A percentile compares a stretch with the other conserved stretches of the same genome.
Evolutionary conservation across 2,329 filamentous ascomycete genomes (phyloP).

Genomic region (Shiraia bambusicola): DNA sequence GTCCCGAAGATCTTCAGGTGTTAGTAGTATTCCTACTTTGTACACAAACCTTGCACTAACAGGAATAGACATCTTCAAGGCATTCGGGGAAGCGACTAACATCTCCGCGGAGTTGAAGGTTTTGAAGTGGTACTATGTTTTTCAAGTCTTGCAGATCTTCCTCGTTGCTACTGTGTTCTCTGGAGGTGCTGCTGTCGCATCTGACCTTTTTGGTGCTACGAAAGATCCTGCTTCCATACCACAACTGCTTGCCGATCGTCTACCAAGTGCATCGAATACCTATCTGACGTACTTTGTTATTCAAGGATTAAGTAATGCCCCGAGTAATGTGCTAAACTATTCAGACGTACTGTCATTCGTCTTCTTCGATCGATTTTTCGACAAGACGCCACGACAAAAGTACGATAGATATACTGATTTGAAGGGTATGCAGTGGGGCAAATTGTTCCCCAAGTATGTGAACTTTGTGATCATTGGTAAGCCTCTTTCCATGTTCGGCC

Average conservation of each 20-base stretch:
- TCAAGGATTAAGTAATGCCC: slow-evolving; percentile 79
- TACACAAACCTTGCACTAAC: slow-evolving; percentile 4
- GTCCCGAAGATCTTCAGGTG: slow-evolving; percentile 80
- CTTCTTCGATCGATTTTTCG: slow-evolving; percentile 71
- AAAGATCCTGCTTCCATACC: slow-evolving; percentile 64
- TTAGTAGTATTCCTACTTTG: slow-evolving; percentile 44
- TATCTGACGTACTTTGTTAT: slow-evolving; percentile 95
- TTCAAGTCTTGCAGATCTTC: slow-evolving; percentile 91
- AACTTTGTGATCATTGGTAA: slow-evolving; percentile 46
- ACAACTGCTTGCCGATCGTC: slow-evolving; percentile 66
- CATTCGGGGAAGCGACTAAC: slow-evolving; percentile 76
- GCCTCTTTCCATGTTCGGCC: not conserved
- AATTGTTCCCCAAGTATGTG: slow-evolving; percentile 44
- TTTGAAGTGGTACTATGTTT: slow-evolving; percentile 87
- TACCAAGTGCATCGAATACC: slow-evolving; percentile 87
- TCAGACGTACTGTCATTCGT: slow-evolving; percentile 72
- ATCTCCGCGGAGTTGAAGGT: slow-evolving; percentile 84
- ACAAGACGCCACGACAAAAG: slow-evolving; percentile 65
- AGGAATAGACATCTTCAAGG: slow-evolving; percentile 68
- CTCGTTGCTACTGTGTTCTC: slow-evolving; percentile 81
- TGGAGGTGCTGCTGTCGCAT: slow-evolving; percentile 70
- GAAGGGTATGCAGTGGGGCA: slow-evolving; percentile 43
- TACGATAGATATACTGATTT: slow-evolving; percentile 39
- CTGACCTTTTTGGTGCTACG: slow-evolving; percentile 54
- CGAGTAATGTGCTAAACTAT: slow-evolving; percentile 72